A percentile compares a stretch with the other conserved stretches of the same genome.
Conservation (phyloP, 257 asterid genomes). For the Solanum sitiens region DNA sequence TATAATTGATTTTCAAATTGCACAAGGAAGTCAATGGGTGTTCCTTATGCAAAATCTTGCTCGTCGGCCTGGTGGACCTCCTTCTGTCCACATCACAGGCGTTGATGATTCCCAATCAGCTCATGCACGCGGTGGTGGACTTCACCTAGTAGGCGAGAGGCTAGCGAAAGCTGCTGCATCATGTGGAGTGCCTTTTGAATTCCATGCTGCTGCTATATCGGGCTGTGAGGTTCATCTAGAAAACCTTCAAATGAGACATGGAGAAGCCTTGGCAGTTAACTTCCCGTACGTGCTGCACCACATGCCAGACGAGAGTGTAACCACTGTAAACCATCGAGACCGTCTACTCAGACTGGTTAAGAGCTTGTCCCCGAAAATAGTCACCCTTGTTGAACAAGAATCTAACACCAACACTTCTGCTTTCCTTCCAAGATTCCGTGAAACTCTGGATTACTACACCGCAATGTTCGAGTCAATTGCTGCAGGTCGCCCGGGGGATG, state of each 20-base stretch:
- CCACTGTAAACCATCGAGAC: constrained; percentile 71
- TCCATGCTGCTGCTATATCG: constrained; percentile 66
- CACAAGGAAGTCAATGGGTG: constrained; percentile 95
- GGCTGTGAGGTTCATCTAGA: constrained; percentile 54
- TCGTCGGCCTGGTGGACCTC: constrained; percentile 44
- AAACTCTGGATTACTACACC: constrained; percentile 64
- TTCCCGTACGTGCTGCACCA: constrained; percentile 83
- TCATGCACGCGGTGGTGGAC: constrained; percentile 89
- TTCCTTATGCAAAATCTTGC: constrained; percentile 40
- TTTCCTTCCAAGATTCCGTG: constrained; percentile 58
- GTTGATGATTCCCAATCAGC: constrained; percentile 61
- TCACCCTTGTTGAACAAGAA: constrained; percentile 82
- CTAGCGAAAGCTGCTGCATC: constrained; percentile 49
- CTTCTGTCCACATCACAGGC: constrained; percentile 38
- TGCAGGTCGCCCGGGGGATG: constrained; percentile 59
- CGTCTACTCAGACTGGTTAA: constrained; percentile 66
- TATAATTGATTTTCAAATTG: constrained; percentile 78
- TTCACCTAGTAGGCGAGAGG: constrained; percentile 57
- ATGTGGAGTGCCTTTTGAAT: constrained; percentile 71
- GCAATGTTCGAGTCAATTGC: constrained; percentile 95
- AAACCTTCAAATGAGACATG: constrained; percentile 36
- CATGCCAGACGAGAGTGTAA: constrained; percentile 95
- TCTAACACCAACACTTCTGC: constrained; percentile 76
- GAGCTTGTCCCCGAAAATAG: constrained; percentile 70
- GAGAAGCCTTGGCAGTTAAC: constrained; percentile 84